Evolutionary conservation across 1,284 basidiomycete species (phyloP), one percentile per base, ranked within the genome.

Genomic region (Mrakiaceae sp.): DNA sequence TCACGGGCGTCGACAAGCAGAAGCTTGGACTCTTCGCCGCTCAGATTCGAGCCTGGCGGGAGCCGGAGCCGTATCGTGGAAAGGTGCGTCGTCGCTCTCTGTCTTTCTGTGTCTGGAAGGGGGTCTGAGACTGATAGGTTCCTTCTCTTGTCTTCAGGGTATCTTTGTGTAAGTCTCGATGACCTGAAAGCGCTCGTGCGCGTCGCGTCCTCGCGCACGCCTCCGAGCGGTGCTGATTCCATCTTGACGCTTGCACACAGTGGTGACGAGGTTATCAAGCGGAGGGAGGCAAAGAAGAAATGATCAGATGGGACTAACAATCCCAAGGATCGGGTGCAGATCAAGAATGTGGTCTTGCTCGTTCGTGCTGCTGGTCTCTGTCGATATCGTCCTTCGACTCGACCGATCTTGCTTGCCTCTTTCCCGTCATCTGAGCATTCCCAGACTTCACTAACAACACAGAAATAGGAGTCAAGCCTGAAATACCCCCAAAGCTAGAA

Each of bases 51-150:
- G 82, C 81, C 64, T 88, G 86, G 79, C 83, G 95, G 70, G 87
- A 86, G 71, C 95, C 95, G 12, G 96, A 98, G 74, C 94, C 94
- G 27, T 98, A 98, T 79, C 93, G 98, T 79, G 93, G 92, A 71
- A 94, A 96, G 82, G 90, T 91, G 72, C 66, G 86, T 52, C 47
- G 16, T 40, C 16, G 43, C 16, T 5, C 8, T 16, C 46, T 51
- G 9, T 44, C 3, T 47, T 55, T 44, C 3, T 47, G 11, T 59
- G 11, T 59, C 6, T 12, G 12, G 52, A 12, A 54, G 3, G 57
- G 3, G 16, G 2, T 5, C 57, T 3, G 2, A 5, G 12, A 58
- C 44, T 16, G 10, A 8, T 62, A 43, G 42, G 11, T 56, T 43
- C 52, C 9, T 14, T 48, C 42, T 6, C 6, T 59, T n/a, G 5